Evolutionary conservation across 495 filamentous ascomycete species (phyloP), one percentile per base, ranked within the genome.

Genomic region (Trichoderma reesei): DNA sequence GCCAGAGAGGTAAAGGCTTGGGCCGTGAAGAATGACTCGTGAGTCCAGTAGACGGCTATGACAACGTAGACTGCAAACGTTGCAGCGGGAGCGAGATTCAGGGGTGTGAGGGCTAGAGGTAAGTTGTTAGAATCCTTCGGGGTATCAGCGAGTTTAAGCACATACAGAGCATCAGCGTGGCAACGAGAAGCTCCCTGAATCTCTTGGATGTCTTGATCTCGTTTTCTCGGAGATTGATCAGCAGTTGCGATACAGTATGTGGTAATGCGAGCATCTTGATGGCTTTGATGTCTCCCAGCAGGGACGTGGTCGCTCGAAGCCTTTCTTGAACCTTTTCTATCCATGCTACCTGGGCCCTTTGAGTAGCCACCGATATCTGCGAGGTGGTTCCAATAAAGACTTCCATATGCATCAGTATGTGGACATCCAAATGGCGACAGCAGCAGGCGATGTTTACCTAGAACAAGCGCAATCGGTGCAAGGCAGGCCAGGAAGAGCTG

Each of bases 1-100:
- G 85, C 79, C 0, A 87, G 65, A 1, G 85, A 82, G 0, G 85
- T 83, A 68, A 83, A 86, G 0, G 79, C 80, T 46, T 73, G 75
- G 0, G 78, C 73, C 1, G 76, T 78, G 41, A 77, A 75, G 36
- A 85, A 69, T 3, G 74, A 72, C 44, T 70, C 65, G 16, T 65
- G 54, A 18, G 64, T 65, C 38, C 64, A 61, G 44, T 61, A 39
- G 16, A 64, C 64, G 5, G 73, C 65, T 34, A 72, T 68, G 31
- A 72, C 63, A 8, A 64, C 68, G 48, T 73, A 76, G 3, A 71
- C 59, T 3, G 66, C 60, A 26, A 76, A 69, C 1, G 74, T 71
- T 2, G 65, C 67, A 46, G 67, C 66, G 6, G 71, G 74, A 11
- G 72, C 68, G 31, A 76, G 61, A 6, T 64, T 67, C 0, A 41